Base-by-base conservation (phyloP, 495 filamentous ascomycete species). In the Penicillium diatomitis region DNA sequence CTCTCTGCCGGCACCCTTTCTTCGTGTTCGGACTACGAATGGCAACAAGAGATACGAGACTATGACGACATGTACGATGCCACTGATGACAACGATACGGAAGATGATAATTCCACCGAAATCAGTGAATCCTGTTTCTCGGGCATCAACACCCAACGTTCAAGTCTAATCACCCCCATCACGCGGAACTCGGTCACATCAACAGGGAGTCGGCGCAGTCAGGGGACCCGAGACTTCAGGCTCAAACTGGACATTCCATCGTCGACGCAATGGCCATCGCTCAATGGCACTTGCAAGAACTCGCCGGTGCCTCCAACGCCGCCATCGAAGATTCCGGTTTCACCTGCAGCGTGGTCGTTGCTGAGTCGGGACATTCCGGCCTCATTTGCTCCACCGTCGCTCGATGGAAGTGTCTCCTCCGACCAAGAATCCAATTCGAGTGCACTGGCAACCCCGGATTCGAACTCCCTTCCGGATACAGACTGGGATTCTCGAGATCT, bases 31-130 rank as follows among this genome's bases (percentile, higher is more conserved):
- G 71, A 74, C 51, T 58, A 54, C 30, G 71, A 74, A 54, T 72
- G 71, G 69, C 67, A 71, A 48, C 58, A 67, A 48, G 68, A 69
- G 55, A 63, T 77, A 72, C 51, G 67, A 61, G 49, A 67, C 32
- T 90, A 90, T 60, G 88, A 92, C 59, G 88, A 92, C 50, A 66
- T 96, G 20, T 94, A 95, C 56, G 88, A 95, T 63, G 75, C 86
- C 32, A 87, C 86, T 6, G 82, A 85, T 39, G 80, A 85, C 46
- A 88, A 94, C 39, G 49, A 48, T 28, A 40, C 51, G 35, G 53
- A 54, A 11, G 56, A 58, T 37, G 60, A 60, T 34, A 48, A 54
- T 43, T 51, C 48, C 29, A 78, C 83, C 5, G 60, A 71, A 20
- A 56, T 76, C 53, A 64, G 72, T 64, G 60, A 76, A 60, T 66